Percentiles rank a stretch among this genome's conserved stretches.
Conservation (phyloP, 768 basidiomycete genomes). For the Auricularia sp. region DNA sequence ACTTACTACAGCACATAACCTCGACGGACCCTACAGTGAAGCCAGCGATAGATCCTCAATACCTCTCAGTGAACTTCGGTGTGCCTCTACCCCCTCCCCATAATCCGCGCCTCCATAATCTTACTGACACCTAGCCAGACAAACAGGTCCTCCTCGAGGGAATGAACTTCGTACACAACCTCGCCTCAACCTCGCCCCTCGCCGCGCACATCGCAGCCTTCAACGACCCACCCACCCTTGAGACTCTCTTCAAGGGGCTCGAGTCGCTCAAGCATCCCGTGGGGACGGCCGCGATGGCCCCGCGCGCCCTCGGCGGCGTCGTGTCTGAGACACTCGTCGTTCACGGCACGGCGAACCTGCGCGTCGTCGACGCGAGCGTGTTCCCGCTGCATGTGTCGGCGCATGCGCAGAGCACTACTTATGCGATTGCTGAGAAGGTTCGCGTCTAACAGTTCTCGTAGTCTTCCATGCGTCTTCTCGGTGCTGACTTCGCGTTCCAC, state of each 20-base stretch:
- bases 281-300: slow-evolving; percentile 30
- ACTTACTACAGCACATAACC: slow-evolving; percentile 1
- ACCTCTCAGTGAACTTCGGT: slow-evolving; percentile 40
- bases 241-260: slow-evolving; percentile 30
- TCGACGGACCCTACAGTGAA: slow-evolving; percentile 36
- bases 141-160: slow-evolving; percentile 43
- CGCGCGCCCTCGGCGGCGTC: slow-evolving; percentile 20
- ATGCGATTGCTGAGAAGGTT: slow-evolving; percentile 43
- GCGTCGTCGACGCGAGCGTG: slow-evolving; percentile 42
- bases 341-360: slow-evolving; percentile 22
- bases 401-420: slow-evolving; percentile 36
- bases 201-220: slow-evolving; percentile 25
- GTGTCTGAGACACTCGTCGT: slow-evolving; percentile 12
- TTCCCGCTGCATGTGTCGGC: slow-evolving; percentile 40
- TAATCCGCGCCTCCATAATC: slow-evolving; percentile 12
- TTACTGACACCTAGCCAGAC: slow-evolving; percentile 20
- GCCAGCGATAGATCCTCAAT: slow-evolving; percentile 39
- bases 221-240: slow-evolving; percentile 16
- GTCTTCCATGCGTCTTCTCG: no score
- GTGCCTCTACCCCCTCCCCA: slow-evolving; percentile 39
- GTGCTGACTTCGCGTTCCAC: no score
- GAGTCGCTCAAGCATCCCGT: slow-evolving; percentile 38
- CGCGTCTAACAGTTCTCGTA: no score
- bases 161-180: slow-evolving; percentile 45
- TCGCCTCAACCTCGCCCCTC: slow-evolving; percentile 45